Base-by-base conservation (phyloP, 192 early-diverging fungal genomes). In the Chytriomyces confervae region DNA sequence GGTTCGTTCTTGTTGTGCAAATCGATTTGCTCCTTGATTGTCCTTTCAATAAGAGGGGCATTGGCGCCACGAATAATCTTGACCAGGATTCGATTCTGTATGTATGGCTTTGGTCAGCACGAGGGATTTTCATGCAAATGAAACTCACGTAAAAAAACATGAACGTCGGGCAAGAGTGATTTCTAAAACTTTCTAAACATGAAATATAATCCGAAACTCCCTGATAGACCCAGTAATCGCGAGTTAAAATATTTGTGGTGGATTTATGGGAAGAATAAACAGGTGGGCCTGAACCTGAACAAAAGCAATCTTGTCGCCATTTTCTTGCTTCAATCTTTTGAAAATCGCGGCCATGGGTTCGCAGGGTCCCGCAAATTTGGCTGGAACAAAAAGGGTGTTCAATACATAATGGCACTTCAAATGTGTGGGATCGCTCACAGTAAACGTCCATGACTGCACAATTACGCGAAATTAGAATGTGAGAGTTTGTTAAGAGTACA, bases 141-240 rank as follows among this genome's bases (percentile, higher is more conserved):
- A 36, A 36, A 36, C 78, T 68, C 75, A 89, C 88, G 62, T 82
- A 83, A 76, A 82, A 88, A 61, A 91, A 84, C 63, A 91, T 66
- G 66, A 91, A 88, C n/a, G 68, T 72, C 13, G 89, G 89, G 75
- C 89, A 89, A 3, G 89, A 90, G 62, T 88, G 88, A 82, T 91
- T 81, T 44, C 86, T 81, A 50, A 86, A 86, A 10, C 63, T 81
- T 29, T 75, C 67, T 7, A 91, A 66, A 16, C 77, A 79, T 29
- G 80, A 80, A 29, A 91, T 89, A 7, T 29, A 49, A 62, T 90
- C 89, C 5, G 86, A 66, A 49, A 85, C 77, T 5, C 85, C 89
- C 88, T 90, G 68, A 57, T 2, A 5, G 16, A 20, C 20, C 53
- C 13, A 57, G 16, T 20, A n/a, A 66, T 72, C 20, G 66, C 18